These are phyloP conservation scores for Amanita exitialis DNA, from an alignment of 768 basidiomycete species.

Conservation along the genomic window DNA sequence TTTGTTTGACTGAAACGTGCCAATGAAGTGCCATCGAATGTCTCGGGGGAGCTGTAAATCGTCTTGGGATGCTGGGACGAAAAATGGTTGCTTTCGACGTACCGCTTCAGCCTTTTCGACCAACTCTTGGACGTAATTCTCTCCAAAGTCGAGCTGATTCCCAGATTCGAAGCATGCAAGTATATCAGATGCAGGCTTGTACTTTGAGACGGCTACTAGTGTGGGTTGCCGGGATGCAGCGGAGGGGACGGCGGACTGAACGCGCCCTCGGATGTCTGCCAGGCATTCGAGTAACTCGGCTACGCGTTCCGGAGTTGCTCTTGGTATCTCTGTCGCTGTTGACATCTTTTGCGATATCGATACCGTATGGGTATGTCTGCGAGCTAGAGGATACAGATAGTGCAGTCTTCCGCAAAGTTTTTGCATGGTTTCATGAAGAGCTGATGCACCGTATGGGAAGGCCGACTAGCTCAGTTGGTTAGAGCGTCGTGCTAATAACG, in stretches of 20 bases:
- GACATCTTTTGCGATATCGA: neutral
- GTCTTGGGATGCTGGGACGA: neutral
- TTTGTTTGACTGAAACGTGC: conserved; percentile 89
- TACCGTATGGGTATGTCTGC: neutral
- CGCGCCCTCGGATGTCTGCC: conserved; percentile 37
- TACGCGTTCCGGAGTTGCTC: conserved; percentile 29
- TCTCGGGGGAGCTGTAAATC: conserved; percentile 63
- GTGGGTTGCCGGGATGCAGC: conserved; percentile 16
- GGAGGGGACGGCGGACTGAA: conserved; percentile 24
- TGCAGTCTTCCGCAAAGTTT: neutral
- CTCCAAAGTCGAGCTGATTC: conserved; percentile 81
- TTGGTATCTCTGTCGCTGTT: neutral
- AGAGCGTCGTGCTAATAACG: conserved; percentile 88
- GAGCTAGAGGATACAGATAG: neutral
- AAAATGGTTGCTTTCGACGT: conserved; percentile 14
- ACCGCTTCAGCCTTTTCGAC: conserved; percentile 76
- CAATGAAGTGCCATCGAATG: conserved; percentile 97
- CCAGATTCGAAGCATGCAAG: conserved; percentile 72
- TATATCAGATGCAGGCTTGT: conserved; percentile 84
- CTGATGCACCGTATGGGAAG: conserved; percentile 9
- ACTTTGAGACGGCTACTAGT: conserved; percentile 88
- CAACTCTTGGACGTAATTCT: conserved; percentile 95
- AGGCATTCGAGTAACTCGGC: conserved; percentile 46
- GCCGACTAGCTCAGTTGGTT: conserved; percentile 93
- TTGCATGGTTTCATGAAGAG: neutral